Conservation (phyloP, 1,139 yeast species). For the Geotrichum restrictum region DNA sequence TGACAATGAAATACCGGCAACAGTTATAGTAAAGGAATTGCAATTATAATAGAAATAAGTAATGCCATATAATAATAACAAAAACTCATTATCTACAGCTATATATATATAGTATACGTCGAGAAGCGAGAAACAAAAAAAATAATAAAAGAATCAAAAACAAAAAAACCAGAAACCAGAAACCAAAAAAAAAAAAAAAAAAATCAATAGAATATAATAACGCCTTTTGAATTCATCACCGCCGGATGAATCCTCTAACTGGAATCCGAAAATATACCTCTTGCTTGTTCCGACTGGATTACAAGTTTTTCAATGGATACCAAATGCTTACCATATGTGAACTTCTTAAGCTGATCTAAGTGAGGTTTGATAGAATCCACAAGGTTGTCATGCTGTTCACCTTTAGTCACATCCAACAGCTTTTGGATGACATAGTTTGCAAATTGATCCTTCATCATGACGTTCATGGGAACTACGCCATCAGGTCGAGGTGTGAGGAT, state of each 20-base stretch:
- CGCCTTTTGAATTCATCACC: not conserved
- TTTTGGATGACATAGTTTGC: constrained; percentile 97
- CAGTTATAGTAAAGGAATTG: no score
- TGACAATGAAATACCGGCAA: no score
- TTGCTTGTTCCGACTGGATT: constrained; percentile 26
- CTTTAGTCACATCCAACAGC: constrained; percentile 75
- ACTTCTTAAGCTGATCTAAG: constrained; percentile 41
- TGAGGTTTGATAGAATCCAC: constrained; percentile 42
- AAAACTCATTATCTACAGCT: no score
- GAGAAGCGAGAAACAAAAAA: no score
- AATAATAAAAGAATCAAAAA: no score
- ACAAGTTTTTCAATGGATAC: constrained; percentile 80
- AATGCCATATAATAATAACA: no score
- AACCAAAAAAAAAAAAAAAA: not conserved
- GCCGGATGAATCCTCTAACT: not conserved
- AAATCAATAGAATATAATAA: not conserved
- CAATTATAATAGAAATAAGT: no score
- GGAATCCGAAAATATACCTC: not conserved
- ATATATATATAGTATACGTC: no score
- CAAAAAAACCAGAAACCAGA: not conserved
- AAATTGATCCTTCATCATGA: constrained; percentile 96
- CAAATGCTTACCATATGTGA: constrained; percentile 68
- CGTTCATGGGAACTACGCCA: constrained; percentile 39
- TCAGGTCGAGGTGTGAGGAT: constrained; percentile 50
- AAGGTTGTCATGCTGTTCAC: constrained; percentile 46